A percentile compares a stretch with the other conserved stretches of the same genome.
phyloP scores from a whole-genome alignment of 495 filamentous ascomycete genomes.

The Penicillium cinerascens region DNA sequence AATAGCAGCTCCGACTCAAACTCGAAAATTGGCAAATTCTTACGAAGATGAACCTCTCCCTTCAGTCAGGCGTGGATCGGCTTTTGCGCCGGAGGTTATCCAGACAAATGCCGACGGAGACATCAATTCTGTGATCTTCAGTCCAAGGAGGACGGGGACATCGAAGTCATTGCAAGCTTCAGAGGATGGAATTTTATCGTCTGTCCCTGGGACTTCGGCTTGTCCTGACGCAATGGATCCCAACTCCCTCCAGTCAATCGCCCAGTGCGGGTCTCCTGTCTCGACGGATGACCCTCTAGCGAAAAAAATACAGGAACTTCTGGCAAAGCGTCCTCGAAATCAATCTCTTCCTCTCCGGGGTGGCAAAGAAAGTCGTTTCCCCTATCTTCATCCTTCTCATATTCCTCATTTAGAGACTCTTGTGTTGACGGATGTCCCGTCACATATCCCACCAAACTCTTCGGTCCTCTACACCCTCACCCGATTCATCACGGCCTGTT shows the following conservation, averaged over 20 bases:
- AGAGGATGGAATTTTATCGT: constrained; percentile 2
- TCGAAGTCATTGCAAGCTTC: not conserved
- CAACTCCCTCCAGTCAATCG: not conserved
- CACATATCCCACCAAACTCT: constrained; percentile 42
- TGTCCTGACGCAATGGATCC: not conserved
- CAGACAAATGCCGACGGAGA: constrained; percentile 3
- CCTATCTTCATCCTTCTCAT: constrained; percentile 54
- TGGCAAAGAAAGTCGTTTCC: constrained; percentile 32
- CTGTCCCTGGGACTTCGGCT: constrained; percentile 3
- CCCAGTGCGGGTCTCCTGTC: constrained; percentile 25
- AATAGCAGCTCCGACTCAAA: constrained; percentile 3
- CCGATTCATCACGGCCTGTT: constrained; percentile 58
- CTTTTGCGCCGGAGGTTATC: constrained; percentile 45
- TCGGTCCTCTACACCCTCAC: constrained; percentile 47
- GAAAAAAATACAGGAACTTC: constrained; percentile 32
- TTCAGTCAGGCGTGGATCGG: constrained; percentile 34
- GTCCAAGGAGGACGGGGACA: constrained; percentile 9
- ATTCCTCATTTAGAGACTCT: constrained; percentile 54
- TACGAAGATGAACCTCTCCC: constrained; percentile 30
- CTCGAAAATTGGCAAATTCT: not conserved
- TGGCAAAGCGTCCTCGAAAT: constrained; percentile 35
- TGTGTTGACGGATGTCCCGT: constrained; percentile 58
- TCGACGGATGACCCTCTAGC: constrained; percentile 22
- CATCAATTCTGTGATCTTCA: constrained; percentile 3
- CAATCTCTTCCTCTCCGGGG: constrained; percentile 25